Evolutionary conservation across 2,329 filamentous ascomycete genomes (phyloP).

Genomic region (Epichloe sibirici): DNA sequence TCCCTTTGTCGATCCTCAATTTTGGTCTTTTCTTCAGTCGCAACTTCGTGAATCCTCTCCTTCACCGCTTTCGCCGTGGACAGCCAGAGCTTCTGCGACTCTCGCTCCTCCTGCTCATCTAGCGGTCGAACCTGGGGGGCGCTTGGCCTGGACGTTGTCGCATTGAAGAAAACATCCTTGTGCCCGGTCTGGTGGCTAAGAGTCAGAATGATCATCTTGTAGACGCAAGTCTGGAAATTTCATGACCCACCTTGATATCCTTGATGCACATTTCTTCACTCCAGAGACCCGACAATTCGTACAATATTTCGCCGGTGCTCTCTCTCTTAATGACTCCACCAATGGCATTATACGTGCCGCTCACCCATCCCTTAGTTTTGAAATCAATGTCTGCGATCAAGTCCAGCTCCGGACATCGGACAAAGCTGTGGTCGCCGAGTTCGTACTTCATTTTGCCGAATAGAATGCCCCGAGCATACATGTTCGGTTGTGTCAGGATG

Average conservation of each 20-base stretch:
- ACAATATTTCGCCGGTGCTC: constrained; percentile 75
- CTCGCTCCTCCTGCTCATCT: constrained; percentile 76
- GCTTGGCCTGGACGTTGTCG: constrained; percentile 62
- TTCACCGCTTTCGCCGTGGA: constrained; percentile 72
- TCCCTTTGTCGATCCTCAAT: constrained; percentile 88
- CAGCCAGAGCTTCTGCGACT: constrained; percentile 81
- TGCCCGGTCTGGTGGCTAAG: constrained; percentile 61
- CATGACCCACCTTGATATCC: constrained; percentile 52
- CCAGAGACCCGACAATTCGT: constrained; percentile 86
- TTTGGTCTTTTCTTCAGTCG: constrained; percentile 91
- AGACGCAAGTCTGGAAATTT: background rate
- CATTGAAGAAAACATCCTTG: constrained; percentile 83
- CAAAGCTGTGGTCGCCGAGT: constrained; percentile 87
- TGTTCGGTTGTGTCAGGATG: constrained; percentile 92
- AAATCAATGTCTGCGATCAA: constrained; percentile 89
- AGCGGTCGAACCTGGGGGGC: constrained; percentile 63
- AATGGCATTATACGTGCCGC: constrained; percentile 92
- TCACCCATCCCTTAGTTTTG: constrained; percentile 96
- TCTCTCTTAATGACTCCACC: constrained; percentile 84
- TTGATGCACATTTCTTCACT: constrained; percentile 91
- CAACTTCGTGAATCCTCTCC: constrained; percentile 72
- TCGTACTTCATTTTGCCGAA: constrained; percentile 99
- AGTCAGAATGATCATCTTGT: background rate
- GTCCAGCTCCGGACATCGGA: constrained; percentile 79
- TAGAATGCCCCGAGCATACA: constrained; percentile 93